Conservation (phyloP, 2,329 filamentous ascomycete genomes). For the Stylonectria norvegica region DNA sequence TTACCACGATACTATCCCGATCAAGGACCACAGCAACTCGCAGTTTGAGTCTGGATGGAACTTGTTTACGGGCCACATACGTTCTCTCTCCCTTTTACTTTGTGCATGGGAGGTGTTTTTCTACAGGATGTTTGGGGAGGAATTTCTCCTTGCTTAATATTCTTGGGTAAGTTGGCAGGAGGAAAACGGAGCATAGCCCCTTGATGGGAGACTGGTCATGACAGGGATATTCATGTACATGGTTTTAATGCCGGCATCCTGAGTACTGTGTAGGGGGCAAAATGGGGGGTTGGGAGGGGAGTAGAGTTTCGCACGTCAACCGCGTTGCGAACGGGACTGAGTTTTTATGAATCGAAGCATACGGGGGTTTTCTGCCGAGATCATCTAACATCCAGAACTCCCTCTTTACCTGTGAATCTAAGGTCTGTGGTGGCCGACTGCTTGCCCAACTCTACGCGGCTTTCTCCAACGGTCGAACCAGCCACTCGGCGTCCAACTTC, state of each 20-base stretch:
- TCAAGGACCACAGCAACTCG: conserved; percentile 53
- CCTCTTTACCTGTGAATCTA: conserved; percentile 1
- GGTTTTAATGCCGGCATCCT: conserved; percentile 8
- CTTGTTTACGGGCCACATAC: conserved; percentile 12
- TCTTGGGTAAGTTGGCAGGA: conserved; percentile 13
- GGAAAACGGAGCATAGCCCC: conserved; percentile 8
- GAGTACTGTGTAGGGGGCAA: conserved; percentile 1
- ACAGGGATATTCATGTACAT: conserved; percentile 10
- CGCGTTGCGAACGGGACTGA: conserved; percentile 12
- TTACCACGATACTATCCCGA: conserved; percentile 58
- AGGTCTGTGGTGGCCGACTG: too few relatives aligned
- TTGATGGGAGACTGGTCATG: conserved; percentile 12
- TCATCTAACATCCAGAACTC: conserved; percentile 23
- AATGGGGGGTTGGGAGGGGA: conserved; percentile 1
- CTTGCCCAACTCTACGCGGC: background rate
- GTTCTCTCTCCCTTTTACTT: conserved; percentile 24
- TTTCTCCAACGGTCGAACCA: conserved; percentile 30
- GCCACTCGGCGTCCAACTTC: conserved; percentile 38
- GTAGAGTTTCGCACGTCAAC: conserved; percentile 23
- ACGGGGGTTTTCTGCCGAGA: too few relatives aligned
- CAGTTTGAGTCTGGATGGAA: conserved; percentile 39
- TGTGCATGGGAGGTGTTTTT: conserved; percentile 16
- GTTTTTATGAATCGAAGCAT: too few relatives aligned
- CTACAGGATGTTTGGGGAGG: conserved; percentile 6
- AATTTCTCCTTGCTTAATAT: background rate